Percentiles rank a stretch among this genome's conserved stretches.
Conservation (phyloP, 495 filamentous ascomycete genomes). For the Hypomontagnella submonticulosa region DNA sequence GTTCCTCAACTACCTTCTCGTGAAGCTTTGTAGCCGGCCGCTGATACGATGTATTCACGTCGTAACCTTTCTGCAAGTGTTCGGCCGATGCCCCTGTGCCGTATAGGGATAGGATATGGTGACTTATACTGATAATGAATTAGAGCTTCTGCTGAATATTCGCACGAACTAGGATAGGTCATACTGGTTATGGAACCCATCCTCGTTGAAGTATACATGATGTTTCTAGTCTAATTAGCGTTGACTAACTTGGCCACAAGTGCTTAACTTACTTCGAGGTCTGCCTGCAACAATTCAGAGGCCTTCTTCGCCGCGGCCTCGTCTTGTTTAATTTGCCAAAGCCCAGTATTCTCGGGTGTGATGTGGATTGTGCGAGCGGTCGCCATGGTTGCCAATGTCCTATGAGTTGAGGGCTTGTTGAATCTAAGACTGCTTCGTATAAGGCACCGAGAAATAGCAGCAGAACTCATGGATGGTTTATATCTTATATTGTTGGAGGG, state of each 20-base stretch:
- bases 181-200: slow-evolving; percentile 74
- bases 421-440: slow-evolving; percentile 13
- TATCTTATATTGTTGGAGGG: background rate
- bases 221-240: slow-evolving; percentile 57
- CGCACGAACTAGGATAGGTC: slow-evolving; percentile 20
- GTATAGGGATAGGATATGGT: slow-evolving; percentile 79
- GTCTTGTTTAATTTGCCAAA: slow-evolving; percentile 64
- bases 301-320: slow-evolving; percentile 68
- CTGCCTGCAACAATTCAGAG: slow-evolving; percentile 75
- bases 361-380: slow-evolving; percentile 71
- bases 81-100: slow-evolving; percentile 73
- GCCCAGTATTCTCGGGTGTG: slow-evolving; percentile 64
- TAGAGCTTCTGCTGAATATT: slow-evolving; percentile 43
- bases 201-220: slow-evolving; percentile 80
- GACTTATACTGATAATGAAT: slow-evolving; percentile 66
- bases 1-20: slow-evolving; percentile 57
- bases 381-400: slow-evolving; percentile 63
- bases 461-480: slow-evolving; percentile 9
- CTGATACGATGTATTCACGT: slow-evolving; percentile 71
- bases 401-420: slow-evolving; percentile 1
- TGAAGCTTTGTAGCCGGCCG: slow-evolving; percentile 56
- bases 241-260: background rate
- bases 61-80: slow-evolving; percentile 67
- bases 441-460: background rate
- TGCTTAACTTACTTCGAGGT: slow-evolving; percentile 63